Evolutionary conservation across 352 stramenopile species (phyloP), one percentile per base, ranked within the genome.

Genomic region (Globisporangium parvum): DNA sequence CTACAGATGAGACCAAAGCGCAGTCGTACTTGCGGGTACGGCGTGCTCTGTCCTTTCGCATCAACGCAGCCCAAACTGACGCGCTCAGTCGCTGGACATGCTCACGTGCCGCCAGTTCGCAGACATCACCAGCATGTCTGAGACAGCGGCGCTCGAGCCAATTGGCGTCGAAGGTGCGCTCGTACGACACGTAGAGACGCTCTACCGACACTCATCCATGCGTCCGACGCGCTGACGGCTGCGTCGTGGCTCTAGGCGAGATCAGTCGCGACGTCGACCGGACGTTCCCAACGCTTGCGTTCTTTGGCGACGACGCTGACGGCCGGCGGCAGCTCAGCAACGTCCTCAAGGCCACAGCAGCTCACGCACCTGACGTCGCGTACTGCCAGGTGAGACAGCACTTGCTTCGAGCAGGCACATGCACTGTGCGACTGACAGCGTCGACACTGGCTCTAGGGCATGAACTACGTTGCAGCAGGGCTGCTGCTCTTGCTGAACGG

Each of bases 381-480:
- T 94, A 94, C 41, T 92, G 81, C 24, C 84, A 94, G 75, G 81
- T 87, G 54, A n/a, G 31, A 37, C 6, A 37, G 31, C 31, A 11
- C 31, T 37, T 8, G 31, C 31, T 37, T 37, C 1, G 31, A 37
- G 31, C 31, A 37, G 31, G 26, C 6, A 6, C 24, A 35, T 0
- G 5, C 18, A 24, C 10, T 23, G 21, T 51, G 46, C 21, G 42
- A 15, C n/a, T 26, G 5, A 15, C 47, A 39, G 15, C 40, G 5
- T 6, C 17, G 12, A 20, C 26, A 12, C 24, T 51, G 24, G 47
- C 31, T 18, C 12, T 37, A 91, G 79, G 84, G 84, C 5, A 94
- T 94, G 84, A 94, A 92, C 62, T 94, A 91, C 63, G 80, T 92
- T 23, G 81, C 79, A 0, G 84, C 78, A 24, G 65, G 69, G 11